These are phyloP conservation scores for Alloascoidea hylecoeti DNA, from an alignment of 805 yeast species.

Conservation along the genomic window DNA sequence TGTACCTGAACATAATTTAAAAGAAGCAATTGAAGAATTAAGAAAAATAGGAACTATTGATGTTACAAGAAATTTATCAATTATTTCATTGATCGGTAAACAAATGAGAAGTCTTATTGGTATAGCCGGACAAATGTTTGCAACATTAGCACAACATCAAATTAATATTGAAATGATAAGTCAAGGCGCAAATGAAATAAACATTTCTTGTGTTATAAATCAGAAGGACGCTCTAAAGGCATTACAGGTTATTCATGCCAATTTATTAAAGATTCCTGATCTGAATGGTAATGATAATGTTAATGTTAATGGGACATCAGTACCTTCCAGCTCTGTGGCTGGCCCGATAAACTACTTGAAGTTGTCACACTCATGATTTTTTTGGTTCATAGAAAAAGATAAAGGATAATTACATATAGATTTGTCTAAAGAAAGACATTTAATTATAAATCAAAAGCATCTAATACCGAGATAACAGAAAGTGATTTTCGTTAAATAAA, in stretches of 20 bases:
- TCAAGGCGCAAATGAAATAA: conserved; percentile 97
- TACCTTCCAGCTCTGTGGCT: too few relatives aligned
- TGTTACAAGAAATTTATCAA: conserved; percentile 75
- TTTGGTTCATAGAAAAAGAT: too few relatives aligned
- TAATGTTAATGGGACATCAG: conserved; percentile 1
- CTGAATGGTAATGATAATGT: not conserved
- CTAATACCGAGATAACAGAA: too few relatives aligned
- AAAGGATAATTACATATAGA: too few relatives aligned
- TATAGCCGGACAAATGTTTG: conserved; percentile 94
- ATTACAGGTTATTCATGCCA: conserved; percentile 70
- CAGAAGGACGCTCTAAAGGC: conserved; percentile 77
- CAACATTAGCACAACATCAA: conserved; percentile 79
- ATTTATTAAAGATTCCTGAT: conserved; percentile 36
- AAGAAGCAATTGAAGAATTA: conserved; percentile 66
- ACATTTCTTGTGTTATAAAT: conserved; percentile 88
- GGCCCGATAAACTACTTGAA: too few relatives aligned
- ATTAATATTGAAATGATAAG: conserved; percentile 96
- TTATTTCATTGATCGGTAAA: conserved; percentile 88
- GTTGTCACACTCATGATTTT: too few relatives aligned
- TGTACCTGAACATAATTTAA: conserved; percentile 35
- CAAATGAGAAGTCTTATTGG: conserved; percentile 96
- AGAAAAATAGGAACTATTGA: conserved; percentile 80
- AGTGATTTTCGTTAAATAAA: too few relatives aligned
- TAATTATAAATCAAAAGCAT: too few relatives aligned
- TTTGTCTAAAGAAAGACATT: too few relatives aligned